Conservation (phyloP, 2,329 filamentous ascomycete genomes). For the Trematosphaeria pertusa region DNA sequence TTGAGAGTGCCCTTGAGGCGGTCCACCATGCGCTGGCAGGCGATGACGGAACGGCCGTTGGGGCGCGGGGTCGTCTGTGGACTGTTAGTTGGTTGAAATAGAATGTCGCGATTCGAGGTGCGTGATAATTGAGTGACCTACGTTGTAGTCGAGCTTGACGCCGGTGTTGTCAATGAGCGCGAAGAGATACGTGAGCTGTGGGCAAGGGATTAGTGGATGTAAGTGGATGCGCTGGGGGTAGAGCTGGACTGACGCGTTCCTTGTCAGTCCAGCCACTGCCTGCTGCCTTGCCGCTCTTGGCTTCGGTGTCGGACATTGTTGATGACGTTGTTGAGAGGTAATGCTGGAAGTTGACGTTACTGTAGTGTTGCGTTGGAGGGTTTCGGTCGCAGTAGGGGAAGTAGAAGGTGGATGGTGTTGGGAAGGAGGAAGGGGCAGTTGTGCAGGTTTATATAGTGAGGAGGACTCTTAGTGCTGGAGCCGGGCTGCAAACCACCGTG, state of each 20-base stretch:
- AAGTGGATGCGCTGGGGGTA: not conserved
- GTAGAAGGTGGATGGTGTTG: too few relatives aligned
- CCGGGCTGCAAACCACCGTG: too few relatives aligned
- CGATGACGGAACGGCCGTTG: conserved; percentile 19
- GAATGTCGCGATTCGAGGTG: conserved; percentile 1
- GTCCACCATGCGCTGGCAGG: conserved; percentile 28
- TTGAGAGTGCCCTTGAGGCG: conserved; percentile 35
- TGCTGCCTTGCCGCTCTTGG: conserved; percentile 15
- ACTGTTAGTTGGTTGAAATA: conserved; percentile 13
- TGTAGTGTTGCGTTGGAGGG: too few relatives aligned
- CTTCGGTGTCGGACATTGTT: conserved; percentile 21
- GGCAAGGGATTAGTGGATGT: conserved; percentile 9
- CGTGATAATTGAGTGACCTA: conserved; percentile 5
- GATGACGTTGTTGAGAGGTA: too few relatives aligned
- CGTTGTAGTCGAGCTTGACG: conserved; percentile 18
- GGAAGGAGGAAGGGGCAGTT: too few relatives aligned
- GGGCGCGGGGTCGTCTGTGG: conserved; percentile 29
- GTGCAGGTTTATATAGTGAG: too few relatives aligned
- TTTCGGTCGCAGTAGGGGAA: too few relatives aligned
- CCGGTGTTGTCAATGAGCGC: conserved; percentile 26
- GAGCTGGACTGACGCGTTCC: conserved; percentile 20
- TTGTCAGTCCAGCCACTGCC: conserved; percentile 27
- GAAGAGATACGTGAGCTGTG: conserved; percentile 19
- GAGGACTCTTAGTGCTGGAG: too few relatives aligned
- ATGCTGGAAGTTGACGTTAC: too few relatives aligned